Evolutionary conservation across 164 flowering plant species (phyloP).

Genomic region (Macadamia integrifolia): DNA sequence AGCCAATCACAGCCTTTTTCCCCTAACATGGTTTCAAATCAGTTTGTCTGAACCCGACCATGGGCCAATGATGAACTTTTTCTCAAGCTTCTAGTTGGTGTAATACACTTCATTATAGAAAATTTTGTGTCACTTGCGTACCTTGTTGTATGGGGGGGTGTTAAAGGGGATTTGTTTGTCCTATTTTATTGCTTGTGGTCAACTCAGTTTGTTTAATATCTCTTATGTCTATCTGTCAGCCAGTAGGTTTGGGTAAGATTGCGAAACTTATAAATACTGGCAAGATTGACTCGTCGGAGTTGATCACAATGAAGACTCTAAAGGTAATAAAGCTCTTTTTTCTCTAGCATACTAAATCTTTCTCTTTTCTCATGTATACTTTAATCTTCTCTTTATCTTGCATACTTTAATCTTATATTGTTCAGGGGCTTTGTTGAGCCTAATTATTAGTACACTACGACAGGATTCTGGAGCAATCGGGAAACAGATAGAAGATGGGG

Average conservation of each 20-base stretch:
- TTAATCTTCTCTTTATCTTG: neutral
- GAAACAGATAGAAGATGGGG: conserved; percentile 91
- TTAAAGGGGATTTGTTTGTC: neutral
- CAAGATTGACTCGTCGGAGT: conserved; percentile 86
- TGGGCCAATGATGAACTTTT: too few relatives aligned
- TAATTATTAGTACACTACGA: conserved; percentile 2
- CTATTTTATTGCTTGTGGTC: neutral
- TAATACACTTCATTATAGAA: too few relatives aligned
- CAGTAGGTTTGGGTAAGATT: conserved; percentile 91
- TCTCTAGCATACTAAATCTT: neutral
- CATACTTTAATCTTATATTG: neutral
- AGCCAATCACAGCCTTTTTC: too few relatives aligned
- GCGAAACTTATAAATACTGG: conserved; percentile 94
- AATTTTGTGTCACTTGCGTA: too few relatives aligned
- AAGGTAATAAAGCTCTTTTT: conserved; percentile 47
- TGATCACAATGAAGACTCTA: conserved; percentile 95
- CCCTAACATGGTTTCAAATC: too few relatives aligned
- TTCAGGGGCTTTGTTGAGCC: conserved; percentile 3
- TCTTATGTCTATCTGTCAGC: conserved; percentile 38
- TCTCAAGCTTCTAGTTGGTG: too few relatives aligned
- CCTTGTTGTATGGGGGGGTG: too few relatives aligned
- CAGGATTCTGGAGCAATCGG: conserved; percentile 89
- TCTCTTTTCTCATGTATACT: neutral
- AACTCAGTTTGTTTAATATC: neutral
- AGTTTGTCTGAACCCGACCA: too few relatives aligned